Evolutionary conservation across 768 basidiomycete genomes (phyloP).

Genomic region (Suillus plorans): DNA sequence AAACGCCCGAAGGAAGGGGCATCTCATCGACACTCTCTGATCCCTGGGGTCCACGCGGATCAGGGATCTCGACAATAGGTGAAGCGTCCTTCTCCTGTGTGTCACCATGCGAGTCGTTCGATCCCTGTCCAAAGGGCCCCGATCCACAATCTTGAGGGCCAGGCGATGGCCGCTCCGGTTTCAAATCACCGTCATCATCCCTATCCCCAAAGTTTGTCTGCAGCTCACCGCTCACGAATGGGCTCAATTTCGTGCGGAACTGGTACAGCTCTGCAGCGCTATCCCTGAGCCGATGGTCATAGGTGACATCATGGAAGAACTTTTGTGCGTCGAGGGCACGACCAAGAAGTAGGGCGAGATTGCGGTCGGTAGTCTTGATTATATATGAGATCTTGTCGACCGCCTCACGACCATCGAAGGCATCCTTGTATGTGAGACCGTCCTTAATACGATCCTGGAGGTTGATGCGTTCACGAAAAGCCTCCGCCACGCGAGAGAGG

Average conservation of each 20-base stretch:
- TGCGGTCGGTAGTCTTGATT: conserved; percentile 97
- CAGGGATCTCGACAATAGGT: conserved; percentile 21
- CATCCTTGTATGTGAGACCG: conserved; percentile 92
- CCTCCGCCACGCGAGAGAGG: conserved; percentile 90
- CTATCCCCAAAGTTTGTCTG: conserved; percentile 38
- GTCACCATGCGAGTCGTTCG: conserved; percentile 30
- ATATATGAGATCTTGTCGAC: conserved; percentile 97
- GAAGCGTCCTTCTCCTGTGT: conserved; percentile 30
- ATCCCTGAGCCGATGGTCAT: conserved; percentile 93
- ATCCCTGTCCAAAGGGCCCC: conserved; percentile 31
- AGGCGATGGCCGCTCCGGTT: conserved; percentile 14
- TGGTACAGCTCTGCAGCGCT: conserved; percentile 89
- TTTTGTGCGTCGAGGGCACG: conserved; percentile 96
- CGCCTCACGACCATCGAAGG: conserved; percentile 96
- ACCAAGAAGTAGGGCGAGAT: conserved; percentile 92
- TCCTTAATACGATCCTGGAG: conserved; percentile 87
- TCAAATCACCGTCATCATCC: conserved; percentile 33
- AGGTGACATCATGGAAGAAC: conserved; percentile 99
- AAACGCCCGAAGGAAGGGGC: conserved; percentile 87
- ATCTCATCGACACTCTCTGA: conserved; percentile 56
- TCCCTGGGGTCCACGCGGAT: conserved; percentile 34
- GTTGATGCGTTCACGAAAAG: conserved; percentile 81
- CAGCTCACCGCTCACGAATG: conserved; percentile 80
- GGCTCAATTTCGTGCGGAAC: conserved; percentile 82
- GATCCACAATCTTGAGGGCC: conserved; percentile 21